Evolutionary conservation across 2,329 filamentous ascomycete genomes (phyloP), one percentile per base, ranked within the genome.

Genomic region (Penicillium fuscoglaucum): DNA sequence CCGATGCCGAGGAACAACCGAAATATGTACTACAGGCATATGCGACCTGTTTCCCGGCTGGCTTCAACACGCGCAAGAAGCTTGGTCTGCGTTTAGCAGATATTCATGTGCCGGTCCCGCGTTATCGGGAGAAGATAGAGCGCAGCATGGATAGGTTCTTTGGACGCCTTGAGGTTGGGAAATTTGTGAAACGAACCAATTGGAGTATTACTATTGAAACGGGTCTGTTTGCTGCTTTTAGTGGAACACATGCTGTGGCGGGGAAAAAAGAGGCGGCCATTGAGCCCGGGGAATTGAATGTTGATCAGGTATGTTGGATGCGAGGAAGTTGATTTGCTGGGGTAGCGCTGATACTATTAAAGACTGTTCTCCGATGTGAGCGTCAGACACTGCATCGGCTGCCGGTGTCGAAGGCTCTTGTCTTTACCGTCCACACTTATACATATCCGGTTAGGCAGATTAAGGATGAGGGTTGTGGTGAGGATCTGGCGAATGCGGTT

Each of bases 351-450:
- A 72, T 19, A 17, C n/a, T 40, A 15, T 19, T 24, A 43, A 60
- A 78, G 78, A 80, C 79, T 0, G 71, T 77, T 40, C 54, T 88
- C 24, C 76, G 86, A 4, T 83, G 79, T 61, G 86, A 89, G 70
- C 74, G 84, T 33, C 86, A 88, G 75, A 85, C 83, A 0, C 70
- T 89, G 35, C 84, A 87, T 73, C 78, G 86, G 1, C 69, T 88
- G 28, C 84, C 84, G 4, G 62, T 72, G 48, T 82, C 78, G 0
- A 75, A 77, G 52, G 84, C 83, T 8, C 50, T 88, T 21, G 78
- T 87, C 0, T 88, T 88, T 72, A 79, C 77, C 0, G 84, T 87
- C 69, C 86, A 87, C 71, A 88, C 86, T 17, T 88, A 87, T 70
- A 73, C 80, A 57, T 87, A 88, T 70, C 78, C 79, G 1, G 69